Evolutionary conservation across 257 asterid species (phyloP), one percentile per base, ranked within the genome.

Genomic region (Galeopsis tetrahit): DNA sequence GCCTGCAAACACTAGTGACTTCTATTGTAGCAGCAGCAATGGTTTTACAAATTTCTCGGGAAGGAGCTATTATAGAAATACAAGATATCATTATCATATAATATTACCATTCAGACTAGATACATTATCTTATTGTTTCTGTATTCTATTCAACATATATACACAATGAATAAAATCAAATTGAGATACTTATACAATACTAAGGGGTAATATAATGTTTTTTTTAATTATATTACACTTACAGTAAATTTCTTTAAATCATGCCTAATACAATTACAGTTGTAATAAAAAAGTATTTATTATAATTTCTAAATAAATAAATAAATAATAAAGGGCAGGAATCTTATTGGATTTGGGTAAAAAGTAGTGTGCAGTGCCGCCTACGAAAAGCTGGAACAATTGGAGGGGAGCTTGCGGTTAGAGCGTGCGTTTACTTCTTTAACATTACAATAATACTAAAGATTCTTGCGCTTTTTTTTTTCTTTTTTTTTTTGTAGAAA

Each of bases 401-500:
- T 58, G 57, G n/a, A n/a, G n/a, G n/a, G 73, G 68, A 83, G 77
- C 89, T 84, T 79, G 79, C 70, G 73, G 84, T 77, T 68, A 32
- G 63, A 58, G 60, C 68, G 70, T 68, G 80, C 74, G 28, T 40
- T 63, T 59, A 51, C 77, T 39, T 11, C 4, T 67, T 38, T 44
- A 59, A 53, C 75, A 38, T 31, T 46, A 46, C 15, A 46, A 46
- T 46, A 46, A 46, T 36, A 36, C 7, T 21, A 21, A 1, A 36
- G 1, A 36, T 36, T 36, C 40, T 36, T 36, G 40, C 40, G 7
- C 40, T 36, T 36, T 36, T 4, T 3, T 36, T 36, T 36, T 36
- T 36, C 40, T 4, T 4, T 36, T 36, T 1, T 4, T 36, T 5
- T 4, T 36, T 2, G 6, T 36, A 36, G 4, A 36, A 36, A 36